Conservation (phyloP, 495 filamentous ascomycete genomes). For the Hypomontagnella submonticulosa region DNA sequence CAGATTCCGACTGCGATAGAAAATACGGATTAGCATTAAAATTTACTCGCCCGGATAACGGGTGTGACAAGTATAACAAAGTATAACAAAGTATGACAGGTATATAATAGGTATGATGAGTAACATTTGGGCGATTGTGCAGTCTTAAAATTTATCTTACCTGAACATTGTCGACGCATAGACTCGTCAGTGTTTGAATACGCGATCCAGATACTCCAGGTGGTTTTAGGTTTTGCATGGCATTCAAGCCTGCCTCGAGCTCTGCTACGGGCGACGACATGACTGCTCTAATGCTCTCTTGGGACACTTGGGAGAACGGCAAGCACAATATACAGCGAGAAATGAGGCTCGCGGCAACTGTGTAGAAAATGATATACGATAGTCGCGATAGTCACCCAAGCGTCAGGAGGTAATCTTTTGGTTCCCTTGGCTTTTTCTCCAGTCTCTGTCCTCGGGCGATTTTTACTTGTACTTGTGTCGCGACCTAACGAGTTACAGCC, state of each 20-base stretch:
- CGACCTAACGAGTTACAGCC: slow-evolving; percentile 44
- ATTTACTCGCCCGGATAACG: slow-evolving; percentile 2
- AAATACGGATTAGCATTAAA: slow-evolving; percentile 49
- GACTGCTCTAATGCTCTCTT: slow-evolving; percentile 47
- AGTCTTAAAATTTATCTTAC: slow-evolving; percentile 65
- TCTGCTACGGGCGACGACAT: slow-evolving; percentile 91
- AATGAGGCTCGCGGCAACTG: slow-evolving; percentile 38
- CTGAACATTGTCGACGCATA: slow-evolving; percentile 92
- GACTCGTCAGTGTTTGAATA: slow-evolving; percentile 82
- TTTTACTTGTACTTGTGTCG: slow-evolving; percentile 43
- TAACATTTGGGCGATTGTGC: not conserved
- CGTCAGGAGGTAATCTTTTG: slow-evolving; percentile 22
- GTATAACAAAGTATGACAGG: too few species aligned
- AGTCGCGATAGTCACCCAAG: slow-evolving; percentile 44
- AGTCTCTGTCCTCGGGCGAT: slow-evolving; percentile 25
- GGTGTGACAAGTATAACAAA: too few species aligned
- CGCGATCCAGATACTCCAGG: slow-evolving; percentile 93
- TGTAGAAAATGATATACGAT: slow-evolving; percentile 36
- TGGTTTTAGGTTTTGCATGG: slow-evolving; percentile 88
- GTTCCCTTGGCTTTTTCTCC: not conserved
- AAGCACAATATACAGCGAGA: slow-evolving; percentile 42
- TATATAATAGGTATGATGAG: too few species aligned
- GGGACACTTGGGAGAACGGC: slow-evolving; percentile 32
- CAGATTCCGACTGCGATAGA: slow-evolving; percentile 82
- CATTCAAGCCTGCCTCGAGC: slow-evolving; percentile 88